phyloP scores from a whole-genome alignment of 306 rosid species.

The Fagus sylvatica region DNA sequence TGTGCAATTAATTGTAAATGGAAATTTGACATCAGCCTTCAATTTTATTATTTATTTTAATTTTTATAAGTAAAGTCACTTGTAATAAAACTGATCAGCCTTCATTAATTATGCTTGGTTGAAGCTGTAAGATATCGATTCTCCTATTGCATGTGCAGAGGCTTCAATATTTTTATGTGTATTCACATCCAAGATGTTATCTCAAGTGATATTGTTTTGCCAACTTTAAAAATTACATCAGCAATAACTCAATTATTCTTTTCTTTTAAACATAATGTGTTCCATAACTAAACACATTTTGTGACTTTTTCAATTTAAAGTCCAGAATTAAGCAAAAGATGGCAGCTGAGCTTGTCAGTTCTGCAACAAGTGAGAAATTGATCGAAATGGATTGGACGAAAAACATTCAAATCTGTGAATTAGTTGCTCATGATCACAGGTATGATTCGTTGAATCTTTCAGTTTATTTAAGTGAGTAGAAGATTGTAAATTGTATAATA shows the following conservation, averaged over 20 bases:
- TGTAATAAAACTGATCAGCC: not conserved
- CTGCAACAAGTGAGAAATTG: constrained; percentile 82
- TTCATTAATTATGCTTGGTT: not conserved
- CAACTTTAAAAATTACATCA: not conserved
- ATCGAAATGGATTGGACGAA: constrained; percentile 82
- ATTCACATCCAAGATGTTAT: not conserved
- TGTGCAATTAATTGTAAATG: not conserved
- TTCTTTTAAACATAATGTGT: constrained; percentile 4
- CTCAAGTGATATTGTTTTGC: not conserved
- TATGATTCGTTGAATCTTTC: constrained; percentile 25
- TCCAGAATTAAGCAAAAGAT: constrained; percentile 37
- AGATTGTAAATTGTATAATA: not conserved
- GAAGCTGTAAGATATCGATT: not conserved
- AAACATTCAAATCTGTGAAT: constrained; percentile 86
- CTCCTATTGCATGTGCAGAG: not conserved
- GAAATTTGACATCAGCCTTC: not conserved
- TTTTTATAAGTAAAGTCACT: too few species aligned
- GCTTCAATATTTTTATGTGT: not conserved
- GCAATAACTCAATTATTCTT: constrained; percentile 1
- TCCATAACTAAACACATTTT: not conserved
- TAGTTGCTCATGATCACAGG: constrained; percentile 87
- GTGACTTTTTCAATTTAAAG: constrained; percentile 24
- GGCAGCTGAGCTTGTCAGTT: constrained; percentile 88
- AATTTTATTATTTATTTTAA: too few species aligned
- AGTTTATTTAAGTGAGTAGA: not conserved